Evolutionary conservation across 805 yeast genomes (phyloP).

Genomic region (Cyberlindnera mississippiensis): DNA sequence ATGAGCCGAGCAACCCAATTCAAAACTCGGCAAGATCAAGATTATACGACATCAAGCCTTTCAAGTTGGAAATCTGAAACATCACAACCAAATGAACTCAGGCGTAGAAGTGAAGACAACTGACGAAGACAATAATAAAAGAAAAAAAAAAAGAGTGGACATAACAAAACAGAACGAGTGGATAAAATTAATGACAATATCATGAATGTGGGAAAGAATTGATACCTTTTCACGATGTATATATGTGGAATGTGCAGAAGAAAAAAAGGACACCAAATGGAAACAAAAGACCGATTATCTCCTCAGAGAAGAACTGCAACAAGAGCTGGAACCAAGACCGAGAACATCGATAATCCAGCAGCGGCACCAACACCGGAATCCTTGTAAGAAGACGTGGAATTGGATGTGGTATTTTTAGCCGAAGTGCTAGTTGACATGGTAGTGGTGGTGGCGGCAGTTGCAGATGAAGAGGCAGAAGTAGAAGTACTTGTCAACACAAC

Average conservation of each 20-base stretch:
- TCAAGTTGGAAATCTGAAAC: no score
- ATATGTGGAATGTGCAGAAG: no score
- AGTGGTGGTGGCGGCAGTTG: neutral
- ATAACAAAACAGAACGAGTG: neutral
- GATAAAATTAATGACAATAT: neutral
- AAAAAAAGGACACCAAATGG: no score
- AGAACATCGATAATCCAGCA: constrained; percentile 9
- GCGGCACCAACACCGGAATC: constrained; percentile 4
- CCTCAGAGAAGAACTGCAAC: constrained; percentile 4
- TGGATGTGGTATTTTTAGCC: constrained; percentile 5
- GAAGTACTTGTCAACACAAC: constrained; percentile 26
- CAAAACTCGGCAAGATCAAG: no score
- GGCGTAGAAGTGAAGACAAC: neutral
- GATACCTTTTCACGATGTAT: no score
- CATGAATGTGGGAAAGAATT: no score
- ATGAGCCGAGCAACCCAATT: no score
- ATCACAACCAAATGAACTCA: no score
- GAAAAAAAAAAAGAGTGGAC: neutral
- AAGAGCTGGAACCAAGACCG: constrained; percentile 5
- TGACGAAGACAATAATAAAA: neutral
- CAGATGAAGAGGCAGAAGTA: constrained; percentile 7
- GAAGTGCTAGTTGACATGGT: neutral
- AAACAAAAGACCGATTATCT: no score
- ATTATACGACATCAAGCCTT: no score
- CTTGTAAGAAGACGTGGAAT: constrained; percentile 1